Evolutionary conservation across 169 alveolate species (phyloP).

Genomic region (Amoebophrya sp.): DNA sequence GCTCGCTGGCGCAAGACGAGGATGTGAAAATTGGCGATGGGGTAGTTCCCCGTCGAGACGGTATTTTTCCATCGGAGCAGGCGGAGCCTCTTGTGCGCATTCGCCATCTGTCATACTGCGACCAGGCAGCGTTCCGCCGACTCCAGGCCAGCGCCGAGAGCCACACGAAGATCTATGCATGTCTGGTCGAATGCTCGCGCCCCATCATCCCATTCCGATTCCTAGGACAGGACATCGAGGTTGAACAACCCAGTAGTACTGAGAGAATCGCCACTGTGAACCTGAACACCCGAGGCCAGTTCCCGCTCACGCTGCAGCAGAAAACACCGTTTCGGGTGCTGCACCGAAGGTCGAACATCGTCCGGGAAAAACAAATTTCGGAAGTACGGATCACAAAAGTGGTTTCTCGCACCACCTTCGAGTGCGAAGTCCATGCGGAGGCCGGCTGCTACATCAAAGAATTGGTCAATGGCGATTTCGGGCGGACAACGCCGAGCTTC

Average conservation of each 20-base stretch:
- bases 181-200: neutral
- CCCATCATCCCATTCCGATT: too few species aligned
- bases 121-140: too few species aligned
- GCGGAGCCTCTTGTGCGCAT: too few species aligned
- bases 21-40: too few species aligned
- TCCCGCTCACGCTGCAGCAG: constrained; percentile 32
- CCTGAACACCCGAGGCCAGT: neutral
- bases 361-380: constrained; percentile 39
- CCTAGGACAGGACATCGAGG: neutral
- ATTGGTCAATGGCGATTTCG: constrained; percentile 69
- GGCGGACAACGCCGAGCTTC: constrained; percentile 54
- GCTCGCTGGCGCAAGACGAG: too few species aligned
- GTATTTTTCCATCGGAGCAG: too few species aligned
- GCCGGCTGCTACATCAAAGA: constrained; percentile 75
- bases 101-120: too few species aligned
- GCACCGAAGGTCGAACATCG: constrained; percentile 54
- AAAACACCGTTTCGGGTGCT: constrained; percentile 66
- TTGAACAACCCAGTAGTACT: neutral
- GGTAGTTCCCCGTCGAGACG: too few species aligned
- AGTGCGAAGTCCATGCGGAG: neutral
- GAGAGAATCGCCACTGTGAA: neutral
- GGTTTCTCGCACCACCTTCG: neutral
- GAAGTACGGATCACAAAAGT: neutral
- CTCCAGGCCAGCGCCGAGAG: neutral
- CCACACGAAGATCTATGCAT: neutral